Conservation (phyloP, 805 yeast species). For the Spathaspora hagerdaliae region DNA sequence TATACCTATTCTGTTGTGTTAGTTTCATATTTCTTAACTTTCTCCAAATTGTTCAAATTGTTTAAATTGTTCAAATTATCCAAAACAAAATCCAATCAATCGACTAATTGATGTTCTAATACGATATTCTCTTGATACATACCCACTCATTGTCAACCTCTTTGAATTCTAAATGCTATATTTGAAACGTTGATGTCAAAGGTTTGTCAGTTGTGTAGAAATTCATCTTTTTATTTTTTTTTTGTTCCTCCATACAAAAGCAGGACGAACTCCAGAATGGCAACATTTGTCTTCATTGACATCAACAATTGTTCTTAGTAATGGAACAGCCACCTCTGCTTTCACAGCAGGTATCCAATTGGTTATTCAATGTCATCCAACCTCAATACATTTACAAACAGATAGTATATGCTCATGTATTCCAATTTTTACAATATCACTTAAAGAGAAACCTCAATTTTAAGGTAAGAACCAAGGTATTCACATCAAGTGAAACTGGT, state of each 20-base stretch:
- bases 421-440: conserved; percentile 47
- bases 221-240: no score
- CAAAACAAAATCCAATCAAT: no score
- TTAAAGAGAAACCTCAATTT: conserved; percentile 38
- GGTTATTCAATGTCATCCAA: conserved; percentile 39
- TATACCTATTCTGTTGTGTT: conserved; percentile 44
- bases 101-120: no score
- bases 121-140: conserved; percentile 5
- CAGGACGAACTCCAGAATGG: no score
- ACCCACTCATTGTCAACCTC: conserved; percentile 15
- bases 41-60: no score
- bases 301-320: background rate
- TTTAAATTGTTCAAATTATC: no score
- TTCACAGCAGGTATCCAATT: conserved; percentile 30
- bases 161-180: no score
- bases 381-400: conserved; percentile 59
- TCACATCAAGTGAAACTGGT: conserved; percentile 53
- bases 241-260: no score
- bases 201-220: no score
- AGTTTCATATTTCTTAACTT: no score
- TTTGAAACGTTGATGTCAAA: no score
- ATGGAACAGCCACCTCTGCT: conserved; percentile 8
- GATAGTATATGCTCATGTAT: conserved; percentile 58
- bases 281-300: no score
- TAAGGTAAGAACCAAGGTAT: conserved; percentile 62